phyloP scores from a whole-genome alignment of 148 eudicot species.

The Selenicereus undatus region DNA sequence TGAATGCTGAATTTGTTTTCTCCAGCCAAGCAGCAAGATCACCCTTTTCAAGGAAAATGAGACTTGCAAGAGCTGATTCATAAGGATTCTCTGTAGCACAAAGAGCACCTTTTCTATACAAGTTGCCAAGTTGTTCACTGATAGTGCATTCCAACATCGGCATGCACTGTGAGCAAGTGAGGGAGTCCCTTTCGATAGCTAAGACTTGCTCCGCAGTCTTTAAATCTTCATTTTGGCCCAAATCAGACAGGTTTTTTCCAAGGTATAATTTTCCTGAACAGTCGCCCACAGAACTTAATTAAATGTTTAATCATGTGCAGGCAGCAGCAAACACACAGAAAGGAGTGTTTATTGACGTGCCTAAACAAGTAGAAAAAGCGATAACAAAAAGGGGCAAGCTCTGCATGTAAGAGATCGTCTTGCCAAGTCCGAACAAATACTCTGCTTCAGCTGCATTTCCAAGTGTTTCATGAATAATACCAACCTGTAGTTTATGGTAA shows the following conservation, averaged over 20 bases:
- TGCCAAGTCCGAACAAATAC: constrained; percentile 65
- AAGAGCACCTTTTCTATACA: constrained; percentile 36
- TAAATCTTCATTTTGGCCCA: constrained; percentile 56
- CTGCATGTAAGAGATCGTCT: constrained; percentile 57
- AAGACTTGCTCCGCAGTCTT: constrained; percentile 45
- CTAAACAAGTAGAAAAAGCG: constrained; percentile 64
- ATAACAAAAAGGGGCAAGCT: constrained; percentile 55
- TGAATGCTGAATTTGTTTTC: constrained; percentile 14
- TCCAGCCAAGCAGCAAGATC: constrained; percentile 26
- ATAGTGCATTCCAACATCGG: constrained; percentile 53
- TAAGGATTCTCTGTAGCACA: constrained; percentile 33
- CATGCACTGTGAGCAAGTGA: constrained; percentile 63
- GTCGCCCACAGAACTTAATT: constrained; percentile 16
- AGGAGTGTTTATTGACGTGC: constrained; percentile 30
- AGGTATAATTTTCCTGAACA: constrained; percentile 58
- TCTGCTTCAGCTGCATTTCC: constrained; percentile 89
- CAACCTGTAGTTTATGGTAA: constrained; percentile 42
- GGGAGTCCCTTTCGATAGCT: constrained; percentile 28
- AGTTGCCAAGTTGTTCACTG: constrained; percentile 59
- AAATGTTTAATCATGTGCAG: not conserved
- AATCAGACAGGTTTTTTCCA: constrained; percentile 50
- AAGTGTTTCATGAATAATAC: constrained; percentile 63
- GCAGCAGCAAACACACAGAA: not conserved
- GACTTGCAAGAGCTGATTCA: constrained; percentile 46
- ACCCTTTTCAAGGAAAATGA: constrained; percentile 51